phyloP scores from a whole-genome alignment of 805 yeast species.

The Isabelozyma pseudorhagii region DNA sequence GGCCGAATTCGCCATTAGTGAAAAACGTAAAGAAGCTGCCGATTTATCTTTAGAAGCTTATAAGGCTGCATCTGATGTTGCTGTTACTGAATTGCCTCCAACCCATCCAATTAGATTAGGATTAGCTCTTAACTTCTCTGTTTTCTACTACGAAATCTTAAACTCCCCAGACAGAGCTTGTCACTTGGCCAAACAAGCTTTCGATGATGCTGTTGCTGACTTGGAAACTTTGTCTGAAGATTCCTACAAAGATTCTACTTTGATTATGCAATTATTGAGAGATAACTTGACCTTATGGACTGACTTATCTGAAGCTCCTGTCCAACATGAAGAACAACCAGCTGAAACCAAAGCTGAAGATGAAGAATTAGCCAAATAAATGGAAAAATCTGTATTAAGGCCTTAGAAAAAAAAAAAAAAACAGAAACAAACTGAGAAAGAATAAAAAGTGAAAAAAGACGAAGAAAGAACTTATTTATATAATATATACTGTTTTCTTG shows the following conservation, averaged over 20 bases:
- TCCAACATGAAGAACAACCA: conserved; percentile 33
- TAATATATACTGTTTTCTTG: neutral
- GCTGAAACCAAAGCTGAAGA: conserved; percentile 14
- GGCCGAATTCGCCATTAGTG: conserved; percentile 93
- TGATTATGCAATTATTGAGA: conserved; percentile 97
- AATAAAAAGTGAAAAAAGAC: neutral
- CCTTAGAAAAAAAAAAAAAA: neutral
- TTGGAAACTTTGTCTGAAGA: conserved; percentile 96
- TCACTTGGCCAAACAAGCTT: conserved; percentile 97
- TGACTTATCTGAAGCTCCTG: conserved; percentile 80
- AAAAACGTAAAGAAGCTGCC: conserved; percentile 89
- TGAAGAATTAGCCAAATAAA: conserved; percentile 12
- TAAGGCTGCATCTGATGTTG: conserved; percentile 94
- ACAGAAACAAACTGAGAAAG: neutral
- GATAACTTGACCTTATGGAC: conserved; percentile 99
- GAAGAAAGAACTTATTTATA: neutral
- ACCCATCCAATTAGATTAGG: conserved; percentile 99
- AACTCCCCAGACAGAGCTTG: conserved; percentile 99
- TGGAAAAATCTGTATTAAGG: neutral
- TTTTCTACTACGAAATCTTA: conserved; percentile 96
- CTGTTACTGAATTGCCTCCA: conserved; percentile 94
- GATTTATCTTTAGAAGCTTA: conserved; percentile 91
- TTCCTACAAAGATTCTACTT: conserved; percentile 96
- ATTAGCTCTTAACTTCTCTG: conserved; percentile 95
- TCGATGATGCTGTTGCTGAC: conserved; percentile 98